Percentiles rank a stretch among this genome's conserved stretches.
These are phyloP conservation scores for Aspergillus ochraceus DNA, from an alignment of 2,329 filamentous ascomycete species.

Conservation along the genomic window DNA sequence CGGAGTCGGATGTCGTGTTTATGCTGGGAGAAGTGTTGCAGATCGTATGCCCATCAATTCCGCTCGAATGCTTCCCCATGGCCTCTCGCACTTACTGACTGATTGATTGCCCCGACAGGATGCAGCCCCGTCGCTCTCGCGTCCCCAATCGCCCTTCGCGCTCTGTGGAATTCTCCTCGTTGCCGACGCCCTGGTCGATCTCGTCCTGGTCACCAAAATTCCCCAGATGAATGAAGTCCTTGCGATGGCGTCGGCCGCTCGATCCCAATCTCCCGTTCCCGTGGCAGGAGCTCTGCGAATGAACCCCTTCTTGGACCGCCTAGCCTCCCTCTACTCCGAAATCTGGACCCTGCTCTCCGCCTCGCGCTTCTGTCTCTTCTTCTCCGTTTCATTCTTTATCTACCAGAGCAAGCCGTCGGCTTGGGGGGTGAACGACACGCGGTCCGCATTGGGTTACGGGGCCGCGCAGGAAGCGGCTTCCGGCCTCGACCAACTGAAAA, in stretches of 20 bases:
- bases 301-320: slow-evolving; percentile 26
- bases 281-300: slow-evolving; percentile 18
- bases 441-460: slow-evolving; percentile 21
- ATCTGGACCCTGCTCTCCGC: slow-evolving; percentile 39
- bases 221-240: slow-evolving; percentile 67
- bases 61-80: too few relatives aligned
- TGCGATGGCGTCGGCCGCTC: slow-evolving; percentile 67
- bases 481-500: slow-evolving; percentile 70
- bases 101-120: slow-evolving; percentile 24
- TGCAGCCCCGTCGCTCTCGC: slow-evolving; percentile 65
- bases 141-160: slow-evolving; percentile 66
- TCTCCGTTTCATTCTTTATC: slow-evolving; percentile 38
- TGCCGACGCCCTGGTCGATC: slow-evolving; percentile 64
- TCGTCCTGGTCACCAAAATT: slow-evolving; percentile 57
- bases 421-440: slow-evolving; percentile 21
- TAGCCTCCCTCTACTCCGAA: slow-evolving; percentile 38
- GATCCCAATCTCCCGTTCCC: slow-evolving; percentile 32
- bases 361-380: slow-evolving; percentile 37
- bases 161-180: slow-evolving; percentile 69
- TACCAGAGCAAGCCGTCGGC: slow-evolving; percentile 33
- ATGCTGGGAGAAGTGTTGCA: slow-evolving; percentile 81
- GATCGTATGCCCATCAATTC: slow-evolving; percentile 56
- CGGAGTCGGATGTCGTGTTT: slow-evolving; percentile 77
- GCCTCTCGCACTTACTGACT: slow-evolving; percentile 6
- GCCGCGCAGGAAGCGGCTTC: slow-evolving; percentile 6